Conservation (phyloP, 2,329 filamentous ascomycete genomes). For the Fusarium sp. region DNA sequence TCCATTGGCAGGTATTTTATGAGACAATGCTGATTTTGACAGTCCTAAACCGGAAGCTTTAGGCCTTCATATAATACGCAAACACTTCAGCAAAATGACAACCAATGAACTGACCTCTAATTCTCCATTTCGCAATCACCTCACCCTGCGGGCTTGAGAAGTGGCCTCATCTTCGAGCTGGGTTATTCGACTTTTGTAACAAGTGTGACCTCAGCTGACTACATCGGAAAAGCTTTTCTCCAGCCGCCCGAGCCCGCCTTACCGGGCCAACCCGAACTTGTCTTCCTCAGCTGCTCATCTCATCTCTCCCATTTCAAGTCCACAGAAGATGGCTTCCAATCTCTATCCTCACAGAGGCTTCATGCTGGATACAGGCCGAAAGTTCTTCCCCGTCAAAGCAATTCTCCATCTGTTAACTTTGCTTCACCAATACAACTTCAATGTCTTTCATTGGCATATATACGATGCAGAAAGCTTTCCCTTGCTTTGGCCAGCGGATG, state of each 20-base stretch:
- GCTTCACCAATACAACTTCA: conserved; percentile 20
- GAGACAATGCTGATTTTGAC: not conserved
- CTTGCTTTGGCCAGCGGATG: not conserved
- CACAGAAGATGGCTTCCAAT: not conserved
- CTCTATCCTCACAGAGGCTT: conserved; percentile 16
- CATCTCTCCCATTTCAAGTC: accelerated
- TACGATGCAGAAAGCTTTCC: conserved; percentile 24
- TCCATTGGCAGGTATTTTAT: not conserved
- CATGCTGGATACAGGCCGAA: conserved; percentile 18
- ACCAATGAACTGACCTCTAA: not conserved
- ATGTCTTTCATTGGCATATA: conserved; percentile 23
- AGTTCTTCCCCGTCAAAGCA: conserved; percentile 16
- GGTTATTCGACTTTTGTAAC: not conserved
- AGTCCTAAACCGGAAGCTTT: not conserved
- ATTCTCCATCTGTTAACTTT: not conserved
- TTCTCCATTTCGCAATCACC: no score
- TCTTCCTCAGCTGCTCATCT: no score
- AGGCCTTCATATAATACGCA: accelerated
- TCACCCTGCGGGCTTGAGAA: not conserved
- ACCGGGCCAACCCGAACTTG: no score
- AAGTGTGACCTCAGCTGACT: not conserved
- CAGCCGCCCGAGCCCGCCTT: not conserved
- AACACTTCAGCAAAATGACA: accelerated
- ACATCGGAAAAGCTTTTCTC: not conserved
- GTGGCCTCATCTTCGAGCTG: accelerated